Evolutionary conservation across 169 alveolate genomes (phyloP).

Genomic region (Plasmodium relictum): DNA sequence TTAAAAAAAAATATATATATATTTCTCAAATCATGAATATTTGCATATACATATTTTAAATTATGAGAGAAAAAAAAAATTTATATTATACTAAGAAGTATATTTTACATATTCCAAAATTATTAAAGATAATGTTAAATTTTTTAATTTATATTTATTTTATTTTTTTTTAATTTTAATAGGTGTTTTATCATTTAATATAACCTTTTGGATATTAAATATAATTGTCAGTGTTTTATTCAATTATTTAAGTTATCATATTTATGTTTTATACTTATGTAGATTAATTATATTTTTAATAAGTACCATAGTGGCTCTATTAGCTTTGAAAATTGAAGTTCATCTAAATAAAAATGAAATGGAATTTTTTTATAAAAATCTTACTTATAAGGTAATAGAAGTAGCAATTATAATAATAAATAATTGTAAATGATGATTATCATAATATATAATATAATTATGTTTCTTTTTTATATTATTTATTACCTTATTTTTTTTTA

Average conservation of each 20-base stretch:
- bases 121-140: not conserved
- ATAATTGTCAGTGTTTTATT: conserved; percentile 23
- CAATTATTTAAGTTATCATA: conserved; percentile 53
- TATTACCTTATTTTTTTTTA: not conserved
- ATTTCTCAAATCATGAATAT: too few species aligned
- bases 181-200: conserved; percentile 56
- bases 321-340: conserved; percentile 10
- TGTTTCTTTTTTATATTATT: not conserved
- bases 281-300: conserved; percentile 21
- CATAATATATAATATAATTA: not conserved
- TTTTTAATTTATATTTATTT: too few species aligned
- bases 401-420: not conserved
- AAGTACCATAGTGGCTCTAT: conserved; percentile 30
- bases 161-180: not conserved
- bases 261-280: conserved; percentile 28
- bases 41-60: too few species aligned
- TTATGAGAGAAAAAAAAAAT: too few species aligned
- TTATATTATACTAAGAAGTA: too few species aligned
- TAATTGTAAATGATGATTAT: not conserved
- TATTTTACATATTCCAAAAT: too few species aligned
- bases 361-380: not conserved
- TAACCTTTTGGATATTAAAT: conserved; percentile 54
- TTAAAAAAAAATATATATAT: too few species aligned
- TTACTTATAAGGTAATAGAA: conserved; percentile 44
- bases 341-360: not conserved